Conservation (phyloP, 2,329 filamentous ascomycete genomes). For the Leptographium wingfieldii region DNA sequence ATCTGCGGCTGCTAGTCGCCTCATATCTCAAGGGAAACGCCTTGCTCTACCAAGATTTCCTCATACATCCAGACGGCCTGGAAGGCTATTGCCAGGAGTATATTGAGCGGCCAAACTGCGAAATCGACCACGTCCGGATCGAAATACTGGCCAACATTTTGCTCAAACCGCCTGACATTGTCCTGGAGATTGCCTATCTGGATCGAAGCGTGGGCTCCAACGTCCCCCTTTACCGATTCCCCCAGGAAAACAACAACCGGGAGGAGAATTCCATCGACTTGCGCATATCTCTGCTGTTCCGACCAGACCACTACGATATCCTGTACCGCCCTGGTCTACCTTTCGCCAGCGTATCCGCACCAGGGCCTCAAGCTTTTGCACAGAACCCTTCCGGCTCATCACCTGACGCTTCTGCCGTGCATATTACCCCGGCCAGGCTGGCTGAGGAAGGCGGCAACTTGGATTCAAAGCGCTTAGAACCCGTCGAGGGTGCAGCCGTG, state of each 20-base stretch:
- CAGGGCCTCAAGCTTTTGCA: background rate
- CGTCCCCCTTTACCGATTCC: conserved; percentile 60
- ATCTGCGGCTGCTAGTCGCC: conserved; percentile 68
- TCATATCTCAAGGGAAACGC: conserved; percentile 71
- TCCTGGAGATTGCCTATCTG: conserved; percentile 80
- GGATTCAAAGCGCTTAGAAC: no score
- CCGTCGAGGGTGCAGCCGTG: background rate
- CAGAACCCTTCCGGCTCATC: background rate
- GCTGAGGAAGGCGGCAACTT: no score
- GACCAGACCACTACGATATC: conserved; percentile 84
- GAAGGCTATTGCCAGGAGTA: conserved; percentile 55
- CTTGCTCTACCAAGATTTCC: conserved; percentile 58
- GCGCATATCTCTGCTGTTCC: conserved; percentile 49
- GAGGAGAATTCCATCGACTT: conserved; percentile 28
- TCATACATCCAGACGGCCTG: conserved; percentile 45
- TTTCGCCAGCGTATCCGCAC: background rate
- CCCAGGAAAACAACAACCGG: conserved; percentile 36
- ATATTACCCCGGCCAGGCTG: no score
- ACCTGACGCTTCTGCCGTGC: no score
- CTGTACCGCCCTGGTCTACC: conserved; percentile 44
- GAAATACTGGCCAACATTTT: conserved; percentile 65
- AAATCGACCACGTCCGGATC: conserved; percentile 87
- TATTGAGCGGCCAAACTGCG: conserved; percentile 63
- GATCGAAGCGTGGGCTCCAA: conserved; percentile 70
- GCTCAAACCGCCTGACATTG: conserved; percentile 64